phyloP scores from a whole-genome alignment of 441 rosid species.

The Eutrema salsugineum region DNA sequence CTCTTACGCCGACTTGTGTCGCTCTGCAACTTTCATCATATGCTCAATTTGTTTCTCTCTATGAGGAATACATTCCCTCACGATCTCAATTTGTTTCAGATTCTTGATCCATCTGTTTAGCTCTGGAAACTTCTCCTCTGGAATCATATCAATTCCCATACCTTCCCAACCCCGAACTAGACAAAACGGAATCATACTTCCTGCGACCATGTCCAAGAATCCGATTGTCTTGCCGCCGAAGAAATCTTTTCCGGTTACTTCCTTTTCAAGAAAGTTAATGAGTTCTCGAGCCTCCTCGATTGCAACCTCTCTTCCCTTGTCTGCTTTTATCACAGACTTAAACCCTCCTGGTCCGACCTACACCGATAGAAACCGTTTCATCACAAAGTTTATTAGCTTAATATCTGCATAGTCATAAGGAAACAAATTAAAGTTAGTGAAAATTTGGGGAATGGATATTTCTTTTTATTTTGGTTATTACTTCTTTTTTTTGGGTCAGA shows the following conservation, averaged over 20 bases:
- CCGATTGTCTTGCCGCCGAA: constrained; percentile 16
- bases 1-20: background rate
- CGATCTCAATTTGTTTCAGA: background rate
- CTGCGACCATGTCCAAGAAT: constrained; percentile 17
- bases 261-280: constrained; percentile 10
- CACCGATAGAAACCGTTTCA: background rate
- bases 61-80: constrained; percentile 3
- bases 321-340: constrained; percentile 2
- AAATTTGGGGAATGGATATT: background rate
- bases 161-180: background rate
- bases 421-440: background rate
- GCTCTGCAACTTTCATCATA: background rate
- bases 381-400: background rate
- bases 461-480: background rate
- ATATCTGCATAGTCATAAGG: background rate
- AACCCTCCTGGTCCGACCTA: background rate
- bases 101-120: constrained; percentile 8
- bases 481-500: no score
- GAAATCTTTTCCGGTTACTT: constrained; percentile 12
- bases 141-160: constrained; percentile 7
- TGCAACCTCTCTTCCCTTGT: constrained; percentile 11
- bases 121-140: constrained; percentile 17
- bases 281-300: constrained; percentile 9
- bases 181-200: constrained; percentile 14
- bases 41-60: constrained; percentile 17